These are phyloP conservation scores for Penicillium silybi DNA, from an alignment of 495 filamentous ascomycete genomes.

Conservation along the genomic window DNA sequence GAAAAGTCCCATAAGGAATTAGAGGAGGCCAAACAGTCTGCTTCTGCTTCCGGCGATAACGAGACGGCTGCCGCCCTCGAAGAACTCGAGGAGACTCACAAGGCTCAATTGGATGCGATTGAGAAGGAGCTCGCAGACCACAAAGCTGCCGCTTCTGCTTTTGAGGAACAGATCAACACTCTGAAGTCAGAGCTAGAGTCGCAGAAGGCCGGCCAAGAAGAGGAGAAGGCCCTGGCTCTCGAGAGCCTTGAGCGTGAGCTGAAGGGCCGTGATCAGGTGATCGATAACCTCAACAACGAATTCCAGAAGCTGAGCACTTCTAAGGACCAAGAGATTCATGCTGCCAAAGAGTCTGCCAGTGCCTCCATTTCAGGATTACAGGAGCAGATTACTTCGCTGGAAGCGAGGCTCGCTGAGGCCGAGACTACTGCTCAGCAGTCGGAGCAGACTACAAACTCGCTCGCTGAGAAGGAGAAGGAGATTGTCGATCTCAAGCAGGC, in stretches of 20 bases:
- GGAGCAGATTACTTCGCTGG: slow-evolving; percentile 36
- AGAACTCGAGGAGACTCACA: slow-evolving; percentile 37
- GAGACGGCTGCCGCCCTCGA: slow-evolving; percentile 34
- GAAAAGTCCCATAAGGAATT: slow-evolving; percentile 39
- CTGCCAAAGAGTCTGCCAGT: slow-evolving; percentile 40
- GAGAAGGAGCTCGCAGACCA: slow-evolving; percentile 36
- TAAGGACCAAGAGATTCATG: slow-evolving; percentile 40
- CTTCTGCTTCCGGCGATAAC: slow-evolving; percentile 34
- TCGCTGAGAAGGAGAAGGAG: slow-evolving; percentile 40
- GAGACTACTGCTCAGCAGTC: slow-evolving; percentile 29
- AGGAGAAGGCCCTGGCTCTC: slow-evolving; percentile 39
- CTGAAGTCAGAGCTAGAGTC: slow-evolving; percentile 38
- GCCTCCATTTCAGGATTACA: slow-evolving; percentile 28
- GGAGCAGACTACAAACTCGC: slow-evolving; percentile 21
- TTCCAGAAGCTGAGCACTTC: slow-evolving; percentile 35
- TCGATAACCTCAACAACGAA: slow-evolving; percentile 43
- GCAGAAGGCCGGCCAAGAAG: slow-evolving; percentile 31
- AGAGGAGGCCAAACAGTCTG: slow-evolving; percentile 37
- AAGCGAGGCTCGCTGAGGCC: slow-evolving; percentile 35
- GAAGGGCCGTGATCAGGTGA: slow-evolving; percentile 39
- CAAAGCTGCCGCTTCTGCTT: slow-evolving; percentile 32
- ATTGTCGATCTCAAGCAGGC: slow-evolving; percentile 35
- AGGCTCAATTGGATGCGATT: slow-evolving; percentile 35
- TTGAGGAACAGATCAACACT: slow-evolving; percentile 36
- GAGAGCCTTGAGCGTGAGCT: slow-evolving; percentile 37